phyloP scores from a whole-genome alignment of 192 early-diverging fungal genomes.

The Funneliformis mosseae region DNA sequence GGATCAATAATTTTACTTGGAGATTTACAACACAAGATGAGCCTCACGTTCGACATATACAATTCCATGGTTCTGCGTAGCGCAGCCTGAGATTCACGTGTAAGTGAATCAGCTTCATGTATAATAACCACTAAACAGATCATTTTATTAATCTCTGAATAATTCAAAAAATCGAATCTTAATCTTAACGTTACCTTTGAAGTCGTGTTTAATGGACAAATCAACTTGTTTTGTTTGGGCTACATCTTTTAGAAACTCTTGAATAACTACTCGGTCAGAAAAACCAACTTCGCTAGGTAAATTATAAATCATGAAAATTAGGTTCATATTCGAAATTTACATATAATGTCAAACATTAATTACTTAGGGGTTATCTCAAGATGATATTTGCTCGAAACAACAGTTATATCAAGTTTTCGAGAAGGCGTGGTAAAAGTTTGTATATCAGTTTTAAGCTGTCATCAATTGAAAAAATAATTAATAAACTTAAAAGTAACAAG shows the following conservation, averaged over 20 bases:
- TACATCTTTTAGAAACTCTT: conserved; percentile 95
- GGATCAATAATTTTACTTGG: conserved; percentile 92
- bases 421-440: conserved; percentile 84
- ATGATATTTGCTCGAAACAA: conserved; percentile 94
- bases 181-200: conserved; percentile 69
- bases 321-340: background rate
- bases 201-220: conserved; percentile 71
- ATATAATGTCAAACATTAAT: background rate
- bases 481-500: no score
- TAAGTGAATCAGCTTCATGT: conserved; percentile 90
- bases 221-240: conserved; percentile 96
- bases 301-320: background rate
- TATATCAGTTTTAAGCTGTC: conserved; percentile 88
- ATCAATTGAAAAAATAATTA: background rate
- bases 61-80: conserved; percentile 99
- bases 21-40: conserved; percentile 90
- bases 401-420: conserved; percentile 83
- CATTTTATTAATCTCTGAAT: background rate
- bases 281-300: conserved; percentile 85
- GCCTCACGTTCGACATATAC: conserved; percentile 89
- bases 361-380: conserved; percentile 95
- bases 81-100: conserved; percentile 91
- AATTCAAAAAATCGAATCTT: background rate
- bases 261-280: conserved; percentile 89
- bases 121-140: conserved; percentile 76